Conservation (phyloP, 345 rosid genomes). For the Crucihimalaya himalaica region DNA sequence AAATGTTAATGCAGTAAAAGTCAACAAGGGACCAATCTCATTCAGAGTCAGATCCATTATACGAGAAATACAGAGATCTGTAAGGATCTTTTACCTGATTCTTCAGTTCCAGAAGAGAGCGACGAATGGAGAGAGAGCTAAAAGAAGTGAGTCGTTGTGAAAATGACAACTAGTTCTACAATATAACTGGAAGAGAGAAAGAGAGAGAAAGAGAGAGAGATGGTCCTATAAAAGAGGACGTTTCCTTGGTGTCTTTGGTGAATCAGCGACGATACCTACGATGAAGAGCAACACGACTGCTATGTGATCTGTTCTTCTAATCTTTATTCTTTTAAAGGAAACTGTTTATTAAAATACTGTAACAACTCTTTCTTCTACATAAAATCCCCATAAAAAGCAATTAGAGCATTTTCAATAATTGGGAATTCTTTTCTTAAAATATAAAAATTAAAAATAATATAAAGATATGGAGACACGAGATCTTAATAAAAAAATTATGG, state of each 20-base stretch:
- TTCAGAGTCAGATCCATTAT: constrained; percentile 10
- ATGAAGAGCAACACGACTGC: constrained; percentile 35
- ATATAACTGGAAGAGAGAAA: constrained; percentile 21
- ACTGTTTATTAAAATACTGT: no score
- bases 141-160: background rate
- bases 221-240: constrained; percentile 10
- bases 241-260: constrained; percentile 7
- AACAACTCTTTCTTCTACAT: no score
- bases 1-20: background rate
- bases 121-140: background rate
- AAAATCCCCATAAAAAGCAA: no score
- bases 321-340: background rate
- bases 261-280: constrained; percentile 35
- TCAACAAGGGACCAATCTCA: constrained; percentile 6
- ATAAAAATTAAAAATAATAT: no score
- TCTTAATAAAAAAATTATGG: no score
- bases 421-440: no score
- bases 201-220: background rate
- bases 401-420: no score
- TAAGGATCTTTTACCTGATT: constrained; percentile 23
- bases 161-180: background rate
- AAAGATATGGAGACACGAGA: no score
- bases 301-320: constrained; percentile 7
- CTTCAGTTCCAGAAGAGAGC: constrained; percentile 11
- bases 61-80: constrained; percentile 16